Evolutionary conservation across 805 yeast species (phyloP), one percentile per base, ranked within the genome.

Genomic region (Nakazawaea peltata): DNA sequence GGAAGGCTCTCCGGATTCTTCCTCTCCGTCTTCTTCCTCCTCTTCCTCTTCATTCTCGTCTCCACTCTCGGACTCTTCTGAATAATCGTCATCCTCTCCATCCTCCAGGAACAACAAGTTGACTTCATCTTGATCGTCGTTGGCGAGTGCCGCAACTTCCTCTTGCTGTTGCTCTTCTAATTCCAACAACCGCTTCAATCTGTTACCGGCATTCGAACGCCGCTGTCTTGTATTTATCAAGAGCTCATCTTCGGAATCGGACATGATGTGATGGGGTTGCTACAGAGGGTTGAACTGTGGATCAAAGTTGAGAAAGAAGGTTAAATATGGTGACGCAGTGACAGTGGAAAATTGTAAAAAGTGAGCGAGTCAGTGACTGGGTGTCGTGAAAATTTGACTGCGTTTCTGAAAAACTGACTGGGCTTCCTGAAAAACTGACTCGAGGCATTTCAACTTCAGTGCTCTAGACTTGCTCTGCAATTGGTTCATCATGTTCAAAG

Each of bases 171-270:
- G 80, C 43, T 74, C 82, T 46, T 79, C 95, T 19, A 83, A 68
- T 40, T 77, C 81, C 14, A 92, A 61, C 41, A 92, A 67, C 38
- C 76, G 75, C 48, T 74, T 74, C 52, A 92, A 63, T 36, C 92
- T 67, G 34, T 84, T 81, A 12, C 98, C 98, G 2, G 98, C 98
- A 59, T 90, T 92, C 29, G 86, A 57, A 36, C 98, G 74, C 44
- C 85, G 67, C 41, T 74, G 61, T 42, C 97, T 71, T 3, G 94
- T 80, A 15, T 82, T 75, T 46, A 81, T 81, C 37, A 86, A 65
- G 47, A 74, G 68, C 30, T 77, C 81, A 25, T 65, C 71, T 16
- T 47, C 54, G 24, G 25, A 19, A 15, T 49, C 56, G 7, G 51
- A 44, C 34, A 34, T 34, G 3, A 25, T 25, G 8, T 12, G 13